Conservation (phyloP, 192 early-diverging fungal genomes). For the Linnemannia hyalina region DNA sequence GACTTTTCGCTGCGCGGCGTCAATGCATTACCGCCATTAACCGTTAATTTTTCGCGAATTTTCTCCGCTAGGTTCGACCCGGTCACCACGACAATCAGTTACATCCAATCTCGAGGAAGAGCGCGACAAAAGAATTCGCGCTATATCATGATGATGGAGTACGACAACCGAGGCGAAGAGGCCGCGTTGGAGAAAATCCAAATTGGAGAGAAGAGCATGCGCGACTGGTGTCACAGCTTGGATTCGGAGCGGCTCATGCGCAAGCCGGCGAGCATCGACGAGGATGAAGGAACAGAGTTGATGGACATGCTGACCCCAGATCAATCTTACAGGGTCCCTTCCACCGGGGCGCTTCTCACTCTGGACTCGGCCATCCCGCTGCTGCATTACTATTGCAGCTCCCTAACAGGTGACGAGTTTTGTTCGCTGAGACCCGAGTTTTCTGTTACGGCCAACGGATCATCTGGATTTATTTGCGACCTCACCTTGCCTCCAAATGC, state of each 20-base stretch:
- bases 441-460: slow-evolving; percentile 30
- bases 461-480: slow-evolving; percentile 60
- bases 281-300: slow-evolving; percentile 15
- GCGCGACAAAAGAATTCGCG: slow-evolving; percentile 80
- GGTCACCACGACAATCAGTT: slow-evolving; percentile 76
- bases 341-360: slow-evolving; percentile 81
- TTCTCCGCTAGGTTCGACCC: slow-evolving; percentile 74
- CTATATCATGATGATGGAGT: slow-evolving; percentile 82
- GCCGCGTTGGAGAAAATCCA: slow-evolving; percentile 54
- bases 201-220: slow-evolving; percentile 69
- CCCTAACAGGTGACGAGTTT: slow-evolving; percentile 75
- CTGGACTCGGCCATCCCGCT: slow-evolving; percentile 74
- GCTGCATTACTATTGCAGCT: slow-evolving; percentile 79
- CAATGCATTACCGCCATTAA: neutral
- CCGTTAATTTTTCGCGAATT: too few relatives aligned
- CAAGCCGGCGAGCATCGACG: slow-evolving; percentile 8
- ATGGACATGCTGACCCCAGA: slow-evolving; percentile 13
- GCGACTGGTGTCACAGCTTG: slow-evolving; percentile 68
- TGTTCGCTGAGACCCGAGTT: slow-evolving; percentile 71
- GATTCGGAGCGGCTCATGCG: slow-evolving; percentile 55
- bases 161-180: slow-evolving; percentile 56
- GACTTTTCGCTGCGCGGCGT: neutral
- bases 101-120: slow-evolving; percentile 93
- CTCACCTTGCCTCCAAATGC: slow-evolving; percentile 75
- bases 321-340: slow-evolving; percentile 67